Evolutionary conservation across 192 early-diverging fungal species (phyloP).

Genomic region (Coemansia sp.): DNA sequence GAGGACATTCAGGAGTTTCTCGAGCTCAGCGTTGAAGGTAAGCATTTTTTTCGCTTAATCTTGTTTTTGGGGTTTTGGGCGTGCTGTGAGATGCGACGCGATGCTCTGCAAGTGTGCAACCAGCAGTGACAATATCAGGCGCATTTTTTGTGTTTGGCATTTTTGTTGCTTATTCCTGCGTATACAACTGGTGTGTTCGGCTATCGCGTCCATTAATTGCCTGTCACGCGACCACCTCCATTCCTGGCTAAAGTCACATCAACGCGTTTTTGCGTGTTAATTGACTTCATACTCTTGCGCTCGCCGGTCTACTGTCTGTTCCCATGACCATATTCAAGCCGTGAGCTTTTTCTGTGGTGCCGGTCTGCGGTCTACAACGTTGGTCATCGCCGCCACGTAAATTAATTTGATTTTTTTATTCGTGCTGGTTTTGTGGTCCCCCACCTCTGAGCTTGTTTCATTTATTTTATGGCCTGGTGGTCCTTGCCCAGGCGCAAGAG

Average conservation of each 20-base stretch:
- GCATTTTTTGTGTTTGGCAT: neutral
- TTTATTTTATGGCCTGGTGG: slow-evolving; percentile 9
- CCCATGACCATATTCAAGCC: neutral
- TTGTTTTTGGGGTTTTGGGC: neutral
- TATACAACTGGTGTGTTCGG: neutral
- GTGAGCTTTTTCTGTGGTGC: neutral
- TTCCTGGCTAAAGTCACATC: neutral
- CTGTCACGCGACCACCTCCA: slow-evolving; percentile 7
- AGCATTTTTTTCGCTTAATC: neutral
- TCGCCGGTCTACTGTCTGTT: slow-evolving; percentile 3
- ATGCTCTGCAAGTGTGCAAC: slow-evolving; percentile 7
- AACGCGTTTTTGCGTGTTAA: slow-evolving; percentile 1
- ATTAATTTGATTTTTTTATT: slow-evolving; percentile 6
- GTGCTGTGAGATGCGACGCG: neutral
- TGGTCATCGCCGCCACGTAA: neutral
- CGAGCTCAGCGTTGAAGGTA: slow-evolving; percentile 53
- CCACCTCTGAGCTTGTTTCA: neutral
- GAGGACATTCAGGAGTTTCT: slow-evolving; percentile 94
- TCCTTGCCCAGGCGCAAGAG: neutral
- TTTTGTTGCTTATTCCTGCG: neutral
- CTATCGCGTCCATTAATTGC: neutral
- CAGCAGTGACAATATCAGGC: neutral
- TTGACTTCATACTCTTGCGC: neutral
- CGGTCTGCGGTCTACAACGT: slow-evolving; percentile 1
- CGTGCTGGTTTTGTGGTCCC: neutral